Conservation (phyloP, 2,329 filamentous ascomycete species). For the Verticillium isaacii region DNA sequence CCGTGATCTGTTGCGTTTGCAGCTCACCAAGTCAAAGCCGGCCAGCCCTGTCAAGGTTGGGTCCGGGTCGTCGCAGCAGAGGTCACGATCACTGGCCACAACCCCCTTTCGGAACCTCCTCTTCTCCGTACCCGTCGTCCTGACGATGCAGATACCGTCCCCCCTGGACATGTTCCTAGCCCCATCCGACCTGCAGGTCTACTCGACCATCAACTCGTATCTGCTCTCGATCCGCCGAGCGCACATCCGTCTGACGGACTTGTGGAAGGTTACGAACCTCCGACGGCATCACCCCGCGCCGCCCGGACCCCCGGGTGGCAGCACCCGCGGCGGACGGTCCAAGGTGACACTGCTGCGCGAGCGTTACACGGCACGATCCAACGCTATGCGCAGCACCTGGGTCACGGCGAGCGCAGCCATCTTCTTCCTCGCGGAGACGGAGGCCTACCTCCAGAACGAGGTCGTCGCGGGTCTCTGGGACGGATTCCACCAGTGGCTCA, state of each 20-base stretch:
- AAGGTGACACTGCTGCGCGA: conserved; percentile 58
- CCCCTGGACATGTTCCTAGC: conserved; percentile 87
- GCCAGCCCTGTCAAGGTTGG: conserved; percentile 31
- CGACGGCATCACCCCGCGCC: conserved; percentile 74
- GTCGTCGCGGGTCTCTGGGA: conserved; percentile 79
- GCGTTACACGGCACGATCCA: conserved; percentile 58
- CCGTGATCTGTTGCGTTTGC: conserved; percentile 68
- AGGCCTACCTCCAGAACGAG: conserved; percentile 85
- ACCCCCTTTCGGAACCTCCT: conserved; percentile 75
- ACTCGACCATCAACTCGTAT: conserved; percentile 83
- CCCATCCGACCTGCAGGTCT: conserved; percentile 68
- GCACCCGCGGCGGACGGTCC: conserved; percentile 53
- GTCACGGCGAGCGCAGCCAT: conserved; percentile 82
- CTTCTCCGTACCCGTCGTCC: conserved; percentile 67
- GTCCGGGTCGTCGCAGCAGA: conserved; percentile 21
- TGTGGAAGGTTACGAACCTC: conserved; percentile 82
- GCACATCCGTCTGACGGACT: conserved; percentile 74
- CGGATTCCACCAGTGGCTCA: conserved; percentile 73
- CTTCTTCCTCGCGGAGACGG: conserved; percentile 84
- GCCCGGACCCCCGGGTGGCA: conserved; percentile 58
- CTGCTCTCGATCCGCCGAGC: conserved; percentile 80
- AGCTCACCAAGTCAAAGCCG: conserved; percentile 46
- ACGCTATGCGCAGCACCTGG: conserved; percentile 78
- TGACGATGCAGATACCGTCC: conserved; percentile 69
- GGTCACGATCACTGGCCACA: conserved; percentile 29